A percentile compares a stretch with the other conserved stretches of the same genome.
Conservation (phyloP, 306 rosid genomes). For the Quercus suber region DNA sequence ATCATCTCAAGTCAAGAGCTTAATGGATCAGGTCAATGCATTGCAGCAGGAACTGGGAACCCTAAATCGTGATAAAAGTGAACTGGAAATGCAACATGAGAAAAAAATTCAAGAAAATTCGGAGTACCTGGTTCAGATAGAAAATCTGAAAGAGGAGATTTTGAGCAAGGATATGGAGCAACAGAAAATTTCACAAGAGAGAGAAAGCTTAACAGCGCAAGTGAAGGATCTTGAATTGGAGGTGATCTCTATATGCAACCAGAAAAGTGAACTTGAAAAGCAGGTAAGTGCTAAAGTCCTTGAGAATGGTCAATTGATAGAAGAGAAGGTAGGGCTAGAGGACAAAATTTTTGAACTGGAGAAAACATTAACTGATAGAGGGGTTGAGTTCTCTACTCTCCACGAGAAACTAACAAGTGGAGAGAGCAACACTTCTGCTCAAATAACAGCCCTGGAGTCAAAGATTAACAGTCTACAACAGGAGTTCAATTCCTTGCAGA, state of each 20-base stretch:
- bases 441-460: conserved; percentile 39
- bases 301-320: conserved; percentile 39
- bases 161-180: conserved; percentile 42
- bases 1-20: conserved; percentile 41
- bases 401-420: conserved; percentile 39
- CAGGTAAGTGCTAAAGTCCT: conserved; percentile 27
- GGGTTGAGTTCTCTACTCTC: conserved; percentile 44
- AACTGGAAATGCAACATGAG: conserved; percentile 55
- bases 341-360: conserved; percentile 42
- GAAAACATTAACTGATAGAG: conserved; percentile 47
- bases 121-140: conserved; percentile 44
- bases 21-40: conserved; percentile 45
- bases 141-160: conserved; percentile 60
- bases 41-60: conserved; percentile 61
- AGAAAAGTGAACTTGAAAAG: conserved; percentile 48
- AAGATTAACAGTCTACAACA: conserved; percentile 52
- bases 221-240: conserved; percentile 47
- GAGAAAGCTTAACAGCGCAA: conserved; percentile 38
- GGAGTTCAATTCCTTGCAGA: conserved; percentile 51
- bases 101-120: conserved; percentile 48
- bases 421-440: conserved; percentile 52
- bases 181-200: conserved; percentile 48
- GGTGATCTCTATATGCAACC: conserved; percentile 36
- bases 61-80: conserved; percentile 42
- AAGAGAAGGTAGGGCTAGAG: conserved; percentile 34